phyloP scores from a whole-genome alignment of 306 rosid species.

The Glycine soja region DNA sequence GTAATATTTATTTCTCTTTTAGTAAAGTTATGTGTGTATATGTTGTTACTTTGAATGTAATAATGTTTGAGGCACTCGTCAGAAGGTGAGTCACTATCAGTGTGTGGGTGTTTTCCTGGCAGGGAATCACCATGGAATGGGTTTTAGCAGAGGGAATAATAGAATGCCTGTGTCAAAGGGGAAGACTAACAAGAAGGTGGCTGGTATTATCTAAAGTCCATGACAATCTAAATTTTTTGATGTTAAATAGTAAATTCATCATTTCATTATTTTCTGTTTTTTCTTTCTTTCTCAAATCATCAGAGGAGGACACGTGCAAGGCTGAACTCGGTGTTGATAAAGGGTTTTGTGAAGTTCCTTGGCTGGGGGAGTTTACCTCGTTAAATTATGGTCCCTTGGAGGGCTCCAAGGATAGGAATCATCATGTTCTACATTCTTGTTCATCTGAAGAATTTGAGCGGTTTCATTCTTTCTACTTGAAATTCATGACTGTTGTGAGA shows the following conservation, averaged over 20 bases:
- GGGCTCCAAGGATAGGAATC: conserved; percentile 48
- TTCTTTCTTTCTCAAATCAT: conserved; percentile 34
- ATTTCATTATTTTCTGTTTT: conserved; percentile 40
- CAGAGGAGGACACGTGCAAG: conserved; percentile 64
- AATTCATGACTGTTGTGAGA: conserved; percentile 71
- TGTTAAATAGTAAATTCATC: conserved; percentile 36
- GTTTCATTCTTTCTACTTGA: conserved; percentile 74
- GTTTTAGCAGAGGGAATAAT: conserved; percentile 48
- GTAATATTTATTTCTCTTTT: background rate
- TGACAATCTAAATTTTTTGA: conserved; percentile 44
- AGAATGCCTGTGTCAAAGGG: conserved; percentile 47
- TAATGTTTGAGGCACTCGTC: conserved; percentile 11
- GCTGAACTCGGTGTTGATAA: conserved; percentile 55
- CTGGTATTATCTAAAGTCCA: conserved; percentile 71
- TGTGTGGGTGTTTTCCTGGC: conserved; percentile 41
- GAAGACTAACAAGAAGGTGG: conserved; percentile 83
- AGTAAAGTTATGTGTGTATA: background rate
- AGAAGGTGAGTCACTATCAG: conserved; percentile 12
- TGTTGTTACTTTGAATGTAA: conserved; percentile 3
- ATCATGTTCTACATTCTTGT: conserved; percentile 58
- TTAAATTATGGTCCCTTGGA: conserved; percentile 56
- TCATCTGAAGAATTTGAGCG: conserved; percentile 64
- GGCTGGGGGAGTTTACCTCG: conserved; percentile 61
- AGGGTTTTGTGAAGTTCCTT: conserved; percentile 65
- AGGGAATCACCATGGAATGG: conserved; percentile 60